These are phyloP conservation scores for Pseudodiploospora longispora DNA, from an alignment of 2,329 filamentous ascomycete species.

Conservation along the genomic window DNA sequence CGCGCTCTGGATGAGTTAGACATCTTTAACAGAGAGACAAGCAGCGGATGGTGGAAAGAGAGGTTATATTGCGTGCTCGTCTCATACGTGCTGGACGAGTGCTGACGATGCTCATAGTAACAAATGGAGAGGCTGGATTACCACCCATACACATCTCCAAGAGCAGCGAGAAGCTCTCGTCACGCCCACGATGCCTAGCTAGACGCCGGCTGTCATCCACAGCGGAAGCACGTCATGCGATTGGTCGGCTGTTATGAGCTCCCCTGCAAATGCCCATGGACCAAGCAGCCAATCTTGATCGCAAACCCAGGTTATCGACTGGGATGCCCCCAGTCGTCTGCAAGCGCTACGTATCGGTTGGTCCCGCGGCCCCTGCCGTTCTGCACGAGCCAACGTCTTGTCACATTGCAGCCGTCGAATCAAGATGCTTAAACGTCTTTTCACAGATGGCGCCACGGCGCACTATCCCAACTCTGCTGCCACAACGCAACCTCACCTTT, in stretches of 20 bases:
- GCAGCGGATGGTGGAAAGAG: too few relatives aligned
- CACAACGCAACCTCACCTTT: conserved; percentile 7
- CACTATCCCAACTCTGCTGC: conserved; percentile 9
- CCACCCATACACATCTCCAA: too few relatives aligned
- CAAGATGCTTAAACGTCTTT: conserved; percentile 14
- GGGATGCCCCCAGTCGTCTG: conserved; percentile 18
- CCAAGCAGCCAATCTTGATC: conserved; percentile 34
- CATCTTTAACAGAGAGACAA: too few relatives aligned
- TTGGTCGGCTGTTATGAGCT: conserved; percentile 5
- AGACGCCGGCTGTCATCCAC: background rate
- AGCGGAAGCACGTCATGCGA: conserved; percentile 2
- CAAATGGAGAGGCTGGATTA: too few relatives aligned
- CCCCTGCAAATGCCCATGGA: conserved; percentile 13
- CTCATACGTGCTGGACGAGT: too few relatives aligned
- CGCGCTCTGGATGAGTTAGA: too few relatives aligned
- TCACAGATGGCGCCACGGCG: conserved; percentile 1
- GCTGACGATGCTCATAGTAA: too few relatives aligned
- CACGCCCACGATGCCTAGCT: too few relatives aligned
- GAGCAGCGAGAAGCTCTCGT: too few relatives aligned
- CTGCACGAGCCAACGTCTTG: conserved; percentile 36
- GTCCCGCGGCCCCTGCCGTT: conserved; percentile 38
- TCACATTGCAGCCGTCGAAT: conserved; percentile 36
- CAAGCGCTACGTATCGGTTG: conserved; percentile 33
- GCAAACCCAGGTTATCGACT: conserved; percentile 20
- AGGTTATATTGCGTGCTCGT: too few relatives aligned